Percentiles rank a stretch among this genome's conserved stretches.
Conservation (phyloP, 305 asterid genomes). For the Fraxinus latifolia region DNA sequence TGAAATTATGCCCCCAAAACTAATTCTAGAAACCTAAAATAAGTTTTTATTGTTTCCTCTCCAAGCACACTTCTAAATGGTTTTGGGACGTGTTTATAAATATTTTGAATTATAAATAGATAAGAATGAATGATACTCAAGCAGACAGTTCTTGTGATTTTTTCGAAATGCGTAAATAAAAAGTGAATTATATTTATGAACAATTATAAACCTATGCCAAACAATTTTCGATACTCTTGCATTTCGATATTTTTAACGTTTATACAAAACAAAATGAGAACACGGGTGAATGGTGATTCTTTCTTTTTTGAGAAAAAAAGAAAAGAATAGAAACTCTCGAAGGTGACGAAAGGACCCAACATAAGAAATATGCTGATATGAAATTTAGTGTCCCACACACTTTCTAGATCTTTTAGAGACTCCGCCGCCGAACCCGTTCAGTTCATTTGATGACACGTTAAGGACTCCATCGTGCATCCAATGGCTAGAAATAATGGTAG, state of each 20-base stretch:
- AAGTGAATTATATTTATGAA: too few species aligned
- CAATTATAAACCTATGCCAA: background rate
- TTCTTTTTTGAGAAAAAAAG: background rate
- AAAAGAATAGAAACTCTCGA: background rate
- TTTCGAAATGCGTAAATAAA: too few species aligned
- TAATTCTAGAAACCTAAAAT: background rate
- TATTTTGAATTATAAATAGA: background rate
- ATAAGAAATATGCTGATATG: background rate
- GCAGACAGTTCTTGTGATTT: background rate
- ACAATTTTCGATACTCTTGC: background rate
- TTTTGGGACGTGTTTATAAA: background rate
- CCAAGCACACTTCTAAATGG: background rate
- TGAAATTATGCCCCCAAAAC: background rate
- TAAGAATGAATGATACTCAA: background rate
- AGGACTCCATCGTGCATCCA: background rate
- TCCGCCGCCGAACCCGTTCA: slow-evolving; percentile 7
- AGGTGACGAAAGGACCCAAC: background rate
- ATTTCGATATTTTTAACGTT: too few species aligned
- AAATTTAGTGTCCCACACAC: background rate
- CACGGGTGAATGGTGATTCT: background rate
- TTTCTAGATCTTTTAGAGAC: background rate
- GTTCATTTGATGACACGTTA: slow-evolving; percentile 3
- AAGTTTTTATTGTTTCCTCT: background rate
- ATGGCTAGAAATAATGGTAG: background rate
- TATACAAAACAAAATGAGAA: background rate